Evolutionary conservation across 2,329 filamentous ascomycete genomes (phyloP).

Genomic region (Helminthosporium solani): DNA sequence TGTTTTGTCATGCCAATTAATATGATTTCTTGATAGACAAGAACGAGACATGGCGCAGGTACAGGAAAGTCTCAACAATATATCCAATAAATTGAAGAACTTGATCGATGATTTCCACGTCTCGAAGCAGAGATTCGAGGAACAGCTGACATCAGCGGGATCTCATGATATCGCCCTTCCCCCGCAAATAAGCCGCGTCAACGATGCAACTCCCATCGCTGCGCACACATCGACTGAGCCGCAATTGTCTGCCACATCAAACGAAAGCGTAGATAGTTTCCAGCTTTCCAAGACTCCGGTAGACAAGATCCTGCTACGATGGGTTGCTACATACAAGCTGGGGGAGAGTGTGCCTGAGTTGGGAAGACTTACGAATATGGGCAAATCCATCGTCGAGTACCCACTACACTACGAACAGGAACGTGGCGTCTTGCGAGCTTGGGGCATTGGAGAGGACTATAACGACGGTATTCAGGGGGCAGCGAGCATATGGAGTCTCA

Average conservation of each 20-base stretch:
- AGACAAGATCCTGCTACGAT: constrained; percentile 73
- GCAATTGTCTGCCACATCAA: constrained; percentile 35
- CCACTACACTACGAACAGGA: constrained; percentile 74
- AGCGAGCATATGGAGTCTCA: constrained; percentile 38
- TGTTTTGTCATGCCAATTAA: constrained; percentile 15
- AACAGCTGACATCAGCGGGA: constrained; percentile 21
- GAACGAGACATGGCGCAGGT: constrained; percentile 55
- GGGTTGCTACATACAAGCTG: constrained; percentile 56
- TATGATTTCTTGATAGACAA: constrained; percentile 38
- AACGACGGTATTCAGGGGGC: constrained; percentile 49
- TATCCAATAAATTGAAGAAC: constrained; percentile 29
- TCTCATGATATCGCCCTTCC: constrained; percentile 14
- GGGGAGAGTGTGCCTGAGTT: constrained; percentile 51
- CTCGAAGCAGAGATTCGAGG: constrained; percentile 37
- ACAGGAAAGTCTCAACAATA: constrained; percentile 46
- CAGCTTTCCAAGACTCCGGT: constrained; percentile 62
- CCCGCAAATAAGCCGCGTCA: constrained; percentile 26
- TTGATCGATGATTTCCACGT: constrained; percentile 35
- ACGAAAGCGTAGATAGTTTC: constrained; percentile 34
- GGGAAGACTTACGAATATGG: constrained; percentile 68
- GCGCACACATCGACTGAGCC: constrained; percentile 25
- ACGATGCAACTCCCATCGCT: constrained; percentile 32
- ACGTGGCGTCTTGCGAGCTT: constrained; percentile 72
- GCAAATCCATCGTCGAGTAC: constrained; percentile 60
- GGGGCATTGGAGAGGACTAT: constrained; percentile 73